Percentiles rank a stretch among this genome's conserved stretches.
phyloP scores from a whole-genome alignment of 805 yeast species.

The Lipomyces yamanashiensis region DNA sequence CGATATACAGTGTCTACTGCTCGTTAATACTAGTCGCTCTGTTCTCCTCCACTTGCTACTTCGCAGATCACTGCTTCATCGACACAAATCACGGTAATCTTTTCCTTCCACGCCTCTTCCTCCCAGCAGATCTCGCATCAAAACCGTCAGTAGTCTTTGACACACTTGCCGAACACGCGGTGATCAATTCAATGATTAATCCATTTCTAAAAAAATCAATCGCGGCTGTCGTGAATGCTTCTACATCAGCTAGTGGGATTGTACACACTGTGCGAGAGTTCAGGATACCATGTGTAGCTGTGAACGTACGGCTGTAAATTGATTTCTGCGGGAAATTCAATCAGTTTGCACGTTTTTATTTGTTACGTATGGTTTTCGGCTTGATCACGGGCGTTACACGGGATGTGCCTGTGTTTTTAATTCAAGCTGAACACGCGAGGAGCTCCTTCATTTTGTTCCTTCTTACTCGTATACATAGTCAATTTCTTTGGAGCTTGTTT shows the following conservation, averaged over 20 bases:
- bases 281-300: constrained; percentile 26
- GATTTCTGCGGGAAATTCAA: background rate
- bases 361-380: background rate
- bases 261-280: constrained; percentile 20
- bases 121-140: constrained; percentile 30
- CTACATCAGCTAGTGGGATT: constrained; percentile 1
- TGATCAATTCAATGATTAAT: constrained; percentile 5
- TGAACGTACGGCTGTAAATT: constrained; percentile 24
- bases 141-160: constrained; percentile 28
- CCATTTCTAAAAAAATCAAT: constrained; percentile 5
- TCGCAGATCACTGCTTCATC: constrained; percentile 34
- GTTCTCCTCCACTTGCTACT: constrained; percentile 29
- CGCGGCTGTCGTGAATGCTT: constrained; percentile 9
- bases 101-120: constrained; percentile 31
- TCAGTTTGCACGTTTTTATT: background rate
- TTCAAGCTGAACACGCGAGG: too few relatives aligned
- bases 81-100: constrained; percentile 32
- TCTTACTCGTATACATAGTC: background rate
- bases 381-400: too few relatives aligned
- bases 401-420: too few relatives aligned
- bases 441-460: too few relatives aligned
- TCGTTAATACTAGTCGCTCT: constrained; percentile 33
- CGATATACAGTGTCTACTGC: constrained; percentile 30
- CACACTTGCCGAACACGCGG: constrained; percentile 27
- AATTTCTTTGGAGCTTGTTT: background rate